Percentiles rank a stretch among this genome's conserved stretches.
Evolutionary conservation across 2,329 filamentous ascomycete species (phyloP).

Genomic region (Hirsutella rhossiliensis): DNA sequence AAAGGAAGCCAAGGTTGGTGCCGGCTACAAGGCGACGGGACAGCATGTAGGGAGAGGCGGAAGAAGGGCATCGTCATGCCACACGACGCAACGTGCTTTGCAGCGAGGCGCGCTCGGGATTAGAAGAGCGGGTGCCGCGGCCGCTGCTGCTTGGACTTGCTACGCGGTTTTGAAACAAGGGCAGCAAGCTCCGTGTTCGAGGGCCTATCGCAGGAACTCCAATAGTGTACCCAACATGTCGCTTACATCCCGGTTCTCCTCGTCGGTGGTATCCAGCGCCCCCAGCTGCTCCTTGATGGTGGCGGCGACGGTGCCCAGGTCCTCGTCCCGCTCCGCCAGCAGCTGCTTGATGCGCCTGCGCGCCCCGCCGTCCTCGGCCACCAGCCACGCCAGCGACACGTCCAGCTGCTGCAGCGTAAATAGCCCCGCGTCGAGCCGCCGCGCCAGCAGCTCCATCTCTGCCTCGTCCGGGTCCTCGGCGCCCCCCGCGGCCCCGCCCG

Average conservation of each 20-base stretch:
- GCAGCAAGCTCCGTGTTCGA: neutral
- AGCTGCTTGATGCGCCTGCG: constrained; percentile 49
- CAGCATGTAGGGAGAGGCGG: neutral
- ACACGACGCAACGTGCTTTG: neutral
- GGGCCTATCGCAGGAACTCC: constrained; percentile 30
- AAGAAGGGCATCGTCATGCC: no score
- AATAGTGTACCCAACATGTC: constrained; percentile 44
- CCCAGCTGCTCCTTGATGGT: constrained; percentile 53
- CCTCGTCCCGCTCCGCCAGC: constrained; percentile 57
- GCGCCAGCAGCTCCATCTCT: constrained; percentile 60
- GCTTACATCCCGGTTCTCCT: constrained; percentile 43
- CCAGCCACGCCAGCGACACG: constrained; percentile 76
- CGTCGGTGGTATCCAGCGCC: constrained; percentile 42
- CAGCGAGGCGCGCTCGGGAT: neutral
- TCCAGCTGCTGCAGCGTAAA: constrained; percentile 77
- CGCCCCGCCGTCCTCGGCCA: constrained; percentile 77
- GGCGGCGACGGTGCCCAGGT: constrained; percentile 46
- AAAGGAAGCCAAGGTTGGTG: neutral
- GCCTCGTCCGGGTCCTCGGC: constrained; percentile 32
- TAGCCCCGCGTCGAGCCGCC: constrained; percentile 71
- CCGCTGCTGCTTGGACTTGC: no score
- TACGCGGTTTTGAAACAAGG: neutral
- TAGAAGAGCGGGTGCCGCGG: no score
- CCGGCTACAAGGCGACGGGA: neutral
- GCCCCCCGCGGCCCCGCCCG: neutral